These are phyloP conservation scores for Filosporella fistucella DNA, from an alignment of 495 filamentous ascomycete genomes.

Conservation along the genomic window DNA sequence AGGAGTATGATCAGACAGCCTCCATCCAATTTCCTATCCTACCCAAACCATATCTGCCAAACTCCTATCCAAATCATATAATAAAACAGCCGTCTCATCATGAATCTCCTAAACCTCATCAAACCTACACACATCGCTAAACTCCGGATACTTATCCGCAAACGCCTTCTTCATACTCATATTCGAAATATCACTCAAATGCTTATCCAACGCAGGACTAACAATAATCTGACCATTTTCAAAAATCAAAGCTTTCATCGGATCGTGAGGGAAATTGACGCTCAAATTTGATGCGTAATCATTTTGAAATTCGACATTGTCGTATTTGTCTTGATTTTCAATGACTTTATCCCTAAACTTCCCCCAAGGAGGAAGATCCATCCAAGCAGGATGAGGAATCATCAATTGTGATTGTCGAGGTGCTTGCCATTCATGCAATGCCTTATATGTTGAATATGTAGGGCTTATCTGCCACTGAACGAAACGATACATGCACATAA, in stretches of 20 bases:
- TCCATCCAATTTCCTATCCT: too few species aligned
- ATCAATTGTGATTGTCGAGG: conserved; percentile 22
- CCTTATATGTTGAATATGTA: conserved; percentile 20
- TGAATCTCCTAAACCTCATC: conserved; percentile 22
- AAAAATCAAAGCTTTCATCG: conserved; percentile 19
- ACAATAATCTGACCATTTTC: conserved; percentile 18
- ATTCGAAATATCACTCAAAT: conserved; percentile 17
- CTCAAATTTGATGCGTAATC: conserved; percentile 23
- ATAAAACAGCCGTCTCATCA: too few species aligned
- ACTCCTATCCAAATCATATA: too few species aligned
- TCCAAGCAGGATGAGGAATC: conserved; percentile 28
- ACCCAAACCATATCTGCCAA: too few species aligned
- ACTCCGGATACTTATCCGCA: conserved; percentile 24
- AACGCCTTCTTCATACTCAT: conserved; percentile 25
- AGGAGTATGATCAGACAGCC: too few species aligned
- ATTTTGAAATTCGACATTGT: conserved; percentile 27
- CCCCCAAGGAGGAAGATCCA: conserved; percentile 28
- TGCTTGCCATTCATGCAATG: conserved; percentile 23
- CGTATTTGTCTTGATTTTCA: conserved; percentile 26
- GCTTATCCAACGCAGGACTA: conserved; percentile 13
- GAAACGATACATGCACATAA: conserved; percentile 27
- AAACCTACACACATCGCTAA: conserved; percentile 23
- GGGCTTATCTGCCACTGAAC: conserved; percentile 29
- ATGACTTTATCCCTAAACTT: conserved; percentile 29
- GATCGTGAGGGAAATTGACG: conserved; percentile 24